Conservation (phyloP, 768 basidiomycete genomes). For the Boletus subcaerulescens region DNA sequence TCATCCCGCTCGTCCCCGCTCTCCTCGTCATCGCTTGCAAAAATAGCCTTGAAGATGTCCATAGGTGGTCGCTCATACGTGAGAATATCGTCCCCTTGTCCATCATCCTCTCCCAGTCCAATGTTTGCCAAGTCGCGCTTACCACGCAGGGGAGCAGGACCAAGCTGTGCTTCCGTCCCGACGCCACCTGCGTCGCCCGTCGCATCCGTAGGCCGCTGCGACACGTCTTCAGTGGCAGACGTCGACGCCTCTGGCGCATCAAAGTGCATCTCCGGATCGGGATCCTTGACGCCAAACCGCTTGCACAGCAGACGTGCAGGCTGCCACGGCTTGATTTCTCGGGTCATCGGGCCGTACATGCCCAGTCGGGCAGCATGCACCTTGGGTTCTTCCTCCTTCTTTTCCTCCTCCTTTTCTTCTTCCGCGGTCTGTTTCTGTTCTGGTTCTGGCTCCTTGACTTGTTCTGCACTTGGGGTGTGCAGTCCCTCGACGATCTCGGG, state of each 20-base stretch:
- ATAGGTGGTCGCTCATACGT: constrained; percentile 86
- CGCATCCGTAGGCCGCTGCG: constrained; percentile 3
- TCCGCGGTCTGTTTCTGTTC: constrained; percentile 38
- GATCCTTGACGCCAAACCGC: constrained; percentile 89
- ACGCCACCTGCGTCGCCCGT: neutral
- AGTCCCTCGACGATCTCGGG: constrained; percentile 65
- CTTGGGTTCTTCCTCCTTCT: constrained; percentile 69
- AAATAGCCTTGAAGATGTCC: constrained; percentile 97
- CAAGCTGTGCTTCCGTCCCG: neutral
- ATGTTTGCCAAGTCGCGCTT: constrained; percentile 73
- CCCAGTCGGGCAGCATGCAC: constrained; percentile 79
- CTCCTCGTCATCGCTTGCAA: constrained; percentile 91
- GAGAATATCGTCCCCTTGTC: constrained; percentile 82
- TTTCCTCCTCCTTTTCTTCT: constrained; percentile 25
- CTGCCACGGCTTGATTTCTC: constrained; percentile 71
- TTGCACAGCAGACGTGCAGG: constrained; percentile 88
- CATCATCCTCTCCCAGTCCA: constrained; percentile 89
- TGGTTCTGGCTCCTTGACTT: constrained; percentile 39
- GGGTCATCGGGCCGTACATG: constrained; percentile 88
- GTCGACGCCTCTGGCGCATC: constrained; percentile 30
- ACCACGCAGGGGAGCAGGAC: constrained; percentile 14
- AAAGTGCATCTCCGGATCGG: constrained; percentile 54
- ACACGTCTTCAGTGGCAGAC: constrained; percentile 14
- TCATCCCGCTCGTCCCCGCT: constrained; percentile 60
- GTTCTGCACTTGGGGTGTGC: constrained; percentile 50